Evolutionary conservation across 1,284 basidiomycete genomes (phyloP).

Genomic region (Cryptococcus sp.): DNA sequence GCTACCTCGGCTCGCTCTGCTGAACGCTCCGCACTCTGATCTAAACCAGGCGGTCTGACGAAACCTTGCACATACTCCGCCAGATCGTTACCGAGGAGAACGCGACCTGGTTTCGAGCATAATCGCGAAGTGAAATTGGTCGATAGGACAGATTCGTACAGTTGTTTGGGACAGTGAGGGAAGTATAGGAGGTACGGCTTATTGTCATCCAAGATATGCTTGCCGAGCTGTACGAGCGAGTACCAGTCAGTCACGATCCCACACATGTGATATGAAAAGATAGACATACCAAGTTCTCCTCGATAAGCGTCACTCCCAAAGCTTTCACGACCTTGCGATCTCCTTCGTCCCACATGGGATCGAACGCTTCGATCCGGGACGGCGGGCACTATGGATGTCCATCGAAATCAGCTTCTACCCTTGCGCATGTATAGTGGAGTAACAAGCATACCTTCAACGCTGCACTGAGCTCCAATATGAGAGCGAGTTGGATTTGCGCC

Average conservation of each 20-base stretch:
- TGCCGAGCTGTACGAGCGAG: slow-evolving; percentile 24
- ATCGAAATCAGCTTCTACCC: slow-evolving; percentile 11
- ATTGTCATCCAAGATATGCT: slow-evolving; percentile 20
- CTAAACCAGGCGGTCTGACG: slow-evolving; percentile 5
- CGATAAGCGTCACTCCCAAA: slow-evolving; percentile 23
- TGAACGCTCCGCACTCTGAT: too few species aligned
- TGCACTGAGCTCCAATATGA: slow-evolving; percentile 30
- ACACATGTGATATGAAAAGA: too few species aligned
- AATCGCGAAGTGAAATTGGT: slow-evolving; percentile 34
- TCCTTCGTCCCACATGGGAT: slow-evolving; percentile 43
- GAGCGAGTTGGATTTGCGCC: slow-evolving; percentile 47
- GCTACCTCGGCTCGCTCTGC: too few species aligned
- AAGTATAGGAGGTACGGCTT: slow-evolving; percentile 41
- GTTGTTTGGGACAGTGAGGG: slow-evolving; percentile 45
- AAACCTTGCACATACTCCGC: slow-evolving; percentile 43
- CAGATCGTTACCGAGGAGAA: slow-evolving; percentile 48
- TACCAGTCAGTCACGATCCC: neutral
- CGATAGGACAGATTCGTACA: slow-evolving; percentile 43
- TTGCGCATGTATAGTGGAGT: neutral
- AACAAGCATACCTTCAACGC: slow-evolving; percentile 21
- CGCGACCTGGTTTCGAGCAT: slow-evolving; percentile 11
- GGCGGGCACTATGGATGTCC: slow-evolving; percentile 1
- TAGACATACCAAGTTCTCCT: slow-evolving; percentile 42
- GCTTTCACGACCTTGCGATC: slow-evolving; percentile 31
- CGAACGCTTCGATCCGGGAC: slow-evolving; percentile 31